phyloP scores from a whole-genome alignment of 768 basidiomycete species.

The Trametes sanguinea region DNA sequence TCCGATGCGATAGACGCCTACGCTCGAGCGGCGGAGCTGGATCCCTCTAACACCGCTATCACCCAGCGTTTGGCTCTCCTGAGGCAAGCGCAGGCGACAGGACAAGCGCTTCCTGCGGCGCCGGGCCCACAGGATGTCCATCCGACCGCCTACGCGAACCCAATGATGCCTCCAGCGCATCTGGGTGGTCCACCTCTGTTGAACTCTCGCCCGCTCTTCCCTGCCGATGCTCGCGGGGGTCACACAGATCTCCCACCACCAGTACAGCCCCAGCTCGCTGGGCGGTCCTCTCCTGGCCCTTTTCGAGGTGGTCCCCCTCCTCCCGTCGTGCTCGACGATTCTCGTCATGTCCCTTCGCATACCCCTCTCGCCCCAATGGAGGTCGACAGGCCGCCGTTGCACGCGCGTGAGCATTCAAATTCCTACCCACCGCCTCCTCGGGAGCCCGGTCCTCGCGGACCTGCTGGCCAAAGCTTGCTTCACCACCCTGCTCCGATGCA shows the following conservation, averaged over 20 bases:
- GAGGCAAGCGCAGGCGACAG: conserved; percentile 75
- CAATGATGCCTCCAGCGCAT: conserved; percentile 68
- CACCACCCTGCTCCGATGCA: conserved; percentile 67
- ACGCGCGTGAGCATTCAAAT: conserved; percentile 55
- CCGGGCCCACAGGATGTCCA: conserved; percentile 96
- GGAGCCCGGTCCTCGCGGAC: conserved; percentile 50
- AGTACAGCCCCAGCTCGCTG: conserved; percentile 48
- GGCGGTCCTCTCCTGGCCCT: conserved; percentile 60
- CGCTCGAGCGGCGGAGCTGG: conserved; percentile 90
- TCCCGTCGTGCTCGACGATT: conserved; percentile 77
- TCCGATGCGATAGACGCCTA: conserved; percentile 99
- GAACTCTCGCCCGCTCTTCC: conserved; percentile 55
- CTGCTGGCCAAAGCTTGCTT: conserved; percentile 55
- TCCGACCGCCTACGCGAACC: conserved; percentile 88
- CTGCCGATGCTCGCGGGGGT: conserved; percentile 64
- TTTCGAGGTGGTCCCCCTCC: conserved; percentile 85
- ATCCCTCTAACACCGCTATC: conserved; percentile 82
- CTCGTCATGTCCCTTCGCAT: conserved; percentile 63
- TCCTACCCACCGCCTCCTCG: conserved; percentile 37
- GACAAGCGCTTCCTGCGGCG: conserved; percentile 77
- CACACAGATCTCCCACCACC: conserved; percentile 50
- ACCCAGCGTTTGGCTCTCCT: conserved; percentile 77
- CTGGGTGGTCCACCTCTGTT: conserved; percentile 68
- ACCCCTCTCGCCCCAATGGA: conserved; percentile 80
- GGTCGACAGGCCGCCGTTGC: conserved; percentile 40